Evolutionary conservation across 805 yeast species (phyloP).

Genomic region (Sugiyamaella marilandica): DNA sequence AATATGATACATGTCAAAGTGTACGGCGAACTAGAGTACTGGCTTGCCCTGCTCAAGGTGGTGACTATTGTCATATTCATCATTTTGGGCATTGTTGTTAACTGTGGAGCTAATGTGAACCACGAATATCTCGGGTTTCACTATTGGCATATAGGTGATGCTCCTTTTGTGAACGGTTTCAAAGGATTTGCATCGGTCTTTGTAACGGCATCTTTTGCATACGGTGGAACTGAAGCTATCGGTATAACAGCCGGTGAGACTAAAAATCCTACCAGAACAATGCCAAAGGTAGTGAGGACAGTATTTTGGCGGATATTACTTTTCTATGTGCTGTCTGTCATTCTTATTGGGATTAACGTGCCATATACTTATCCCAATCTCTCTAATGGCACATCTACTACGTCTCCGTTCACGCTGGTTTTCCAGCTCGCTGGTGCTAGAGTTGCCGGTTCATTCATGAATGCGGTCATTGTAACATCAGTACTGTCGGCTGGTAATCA

Average conservation of each 20-base stretch:
- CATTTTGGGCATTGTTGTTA: conserved; percentile 52
- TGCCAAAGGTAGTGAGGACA: conserved; percentile 55
- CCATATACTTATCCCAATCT: conserved; percentile 51
- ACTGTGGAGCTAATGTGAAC: conserved; percentile 51
- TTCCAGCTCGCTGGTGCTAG: conserved; percentile 42
- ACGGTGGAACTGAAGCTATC: conserved; percentile 53
- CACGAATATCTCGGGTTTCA: conserved; percentile 49
- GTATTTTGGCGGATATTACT: conserved; percentile 51
- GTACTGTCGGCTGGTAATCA: conserved; percentile 64
- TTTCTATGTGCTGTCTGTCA: conserved; percentile 49
- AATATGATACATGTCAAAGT: conserved; percentile 51
- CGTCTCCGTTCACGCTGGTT: conserved; percentile 44
- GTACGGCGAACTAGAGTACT: conserved; percentile 60
- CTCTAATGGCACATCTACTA: conserved; percentile 38
- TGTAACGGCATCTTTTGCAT: conserved; percentile 55
- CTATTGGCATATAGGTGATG: conserved; percentile 52
- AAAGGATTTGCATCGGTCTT: conserved; percentile 47
- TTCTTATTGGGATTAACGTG: conserved; percentile 56
- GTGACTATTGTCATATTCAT: conserved; percentile 60
- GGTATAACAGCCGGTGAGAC: conserved; percentile 61
- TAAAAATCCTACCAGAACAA: conserved; percentile 51
- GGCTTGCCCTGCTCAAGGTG: conserved; percentile 62
- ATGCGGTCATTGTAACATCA: conserved; percentile 55
- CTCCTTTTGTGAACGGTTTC: conserved; percentile 34
- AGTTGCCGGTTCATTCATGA: conserved; percentile 47